Base-by-base conservation (phyloP, 306 rosid genomes). In the Lupinus albus region DNA sequence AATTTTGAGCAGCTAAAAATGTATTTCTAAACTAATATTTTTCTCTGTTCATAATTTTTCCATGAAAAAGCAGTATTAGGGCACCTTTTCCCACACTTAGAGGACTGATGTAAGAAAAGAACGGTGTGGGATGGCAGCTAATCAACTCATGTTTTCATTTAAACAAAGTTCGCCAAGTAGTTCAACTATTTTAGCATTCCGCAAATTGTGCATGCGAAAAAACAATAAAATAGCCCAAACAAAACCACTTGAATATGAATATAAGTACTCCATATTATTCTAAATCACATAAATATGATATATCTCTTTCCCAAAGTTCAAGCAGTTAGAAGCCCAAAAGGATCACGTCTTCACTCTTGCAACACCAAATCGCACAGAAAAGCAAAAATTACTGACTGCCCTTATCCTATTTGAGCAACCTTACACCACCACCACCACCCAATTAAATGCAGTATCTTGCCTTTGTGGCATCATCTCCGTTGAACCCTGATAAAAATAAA, bases 11-110 rank as follows among this genome's bases (percentile, higher is more conserved):
- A 17, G 33, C 44, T 16, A 28, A 21, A 48, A n/a, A 45, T 15
- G 25, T 39, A 68, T 20, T 70, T 32, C 71, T 12, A 56, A 57
- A 35, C 50, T 33, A 9, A 8, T 44, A 44, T 47, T 66, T 45
- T 10, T 58, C 62, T 56, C 44, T 15, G 53, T 73, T 36, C 56
- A 68, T 46, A 73, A 78, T 78, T 54, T 62, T 13, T 6, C 63
- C 6, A 47, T 11, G 56, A 62, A 48, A 28, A 61, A 35, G 48
- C 46, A 36, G 21, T 33, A 48, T 3, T 38, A 51, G 67, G 13
- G 65, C 57, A 57, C 45, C 59, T 59, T 47, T 25, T 75, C 67
- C 36, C 55, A 28, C 50, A 50, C 39, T 53, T 63, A 3, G 56
- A 15, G 32, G 58, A 57, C 75, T 47, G 58, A 30, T 53, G 30